Evolutionary conservation across 768 basidiomycete species (phyloP), one percentile per base, ranked within the genome.

Genomic region (Strobilomyces dryophilus): DNA sequence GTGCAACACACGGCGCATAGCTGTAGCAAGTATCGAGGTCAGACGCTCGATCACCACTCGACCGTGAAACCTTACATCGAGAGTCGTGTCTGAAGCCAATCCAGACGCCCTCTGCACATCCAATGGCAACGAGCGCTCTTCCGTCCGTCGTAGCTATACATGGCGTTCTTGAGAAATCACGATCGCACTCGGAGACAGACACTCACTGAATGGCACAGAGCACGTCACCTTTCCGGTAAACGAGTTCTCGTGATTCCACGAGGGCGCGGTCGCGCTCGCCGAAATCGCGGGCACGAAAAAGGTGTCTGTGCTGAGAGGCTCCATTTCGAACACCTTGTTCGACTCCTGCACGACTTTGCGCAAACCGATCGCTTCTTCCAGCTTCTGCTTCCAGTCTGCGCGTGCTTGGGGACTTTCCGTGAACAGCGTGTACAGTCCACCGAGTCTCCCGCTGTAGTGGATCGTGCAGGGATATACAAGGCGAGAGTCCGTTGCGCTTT

Each of bases 101-200:
- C 89, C 92, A 97, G 20, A 97, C 89, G 29, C 97, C 97, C 64
- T 97, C 93, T 0, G 89, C 87, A 67, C 94, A 97, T 8, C 95
- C 97, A 60, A 98, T 85, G 0, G 95, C 92, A 37, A 98, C 89
- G 14, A 99, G 77, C 12, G 83, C 83, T 24, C 92, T 83, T 6
- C 87, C 86, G 65, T 98, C 93, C 6, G 85, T 75, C 6, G 90
- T 93, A 55, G 80, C 91, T 95, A 54, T 6, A 61, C 32, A 49
- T 29, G 47, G 14, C 31, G 10, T 45, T 64, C 54, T 48, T 37
- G 48, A 42, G 57, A 12, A 53, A 44, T n/a, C 10, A 47, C 14
- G 26, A 15, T 20, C 1, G 20, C 14, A 45, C 37, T 27, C 10
- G 15, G 50, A 46, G n/a, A 29, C 26, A 37, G 47, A 10, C 1